Conservation (phyloP, 257 asterid genomes). For the Fraxinus excelsior region DNA sequence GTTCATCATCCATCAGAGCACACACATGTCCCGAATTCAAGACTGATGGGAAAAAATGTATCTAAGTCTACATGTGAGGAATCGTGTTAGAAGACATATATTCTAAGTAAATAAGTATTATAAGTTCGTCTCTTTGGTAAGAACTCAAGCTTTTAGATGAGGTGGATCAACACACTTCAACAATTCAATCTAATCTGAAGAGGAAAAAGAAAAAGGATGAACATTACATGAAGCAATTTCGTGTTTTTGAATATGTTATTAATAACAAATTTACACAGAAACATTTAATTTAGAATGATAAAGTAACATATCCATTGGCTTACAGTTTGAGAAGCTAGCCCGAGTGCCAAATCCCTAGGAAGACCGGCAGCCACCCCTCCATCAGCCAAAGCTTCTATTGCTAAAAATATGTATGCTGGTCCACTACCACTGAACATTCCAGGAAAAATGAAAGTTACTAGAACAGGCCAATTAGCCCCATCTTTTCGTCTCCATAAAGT, state of each 20-base stretch:
- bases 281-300: background rate
- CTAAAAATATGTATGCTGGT: constrained; percentile 88
- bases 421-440: constrained; percentile 82
- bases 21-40: background rate
- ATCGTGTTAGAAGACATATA: background rate
- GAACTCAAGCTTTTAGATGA: background rate
- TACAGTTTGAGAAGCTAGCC: constrained; percentile 97
- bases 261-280: background rate
- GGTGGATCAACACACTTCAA: background rate
- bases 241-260: background rate
- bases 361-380: constrained; percentile 99
- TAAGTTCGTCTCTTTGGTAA: too few species aligned
- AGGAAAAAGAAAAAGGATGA: background rate
- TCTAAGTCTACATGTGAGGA: background rate
- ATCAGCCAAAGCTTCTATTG: constrained; percentile 98
- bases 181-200: background rate
- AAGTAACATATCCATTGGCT: constrained; percentile 22
- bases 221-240: background rate
- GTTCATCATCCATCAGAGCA: background rate
- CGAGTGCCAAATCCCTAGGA: constrained; percentile 92
- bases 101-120: too few species aligned
- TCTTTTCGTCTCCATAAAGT: background rate
- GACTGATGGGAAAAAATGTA: too few species aligned
- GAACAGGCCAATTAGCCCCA: background rate
- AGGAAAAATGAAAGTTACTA: constrained; percentile 17